phyloP scores from a whole-genome alignment of 768 basidiomycete genomes.

The Russula griseocarnosa region DNA sequence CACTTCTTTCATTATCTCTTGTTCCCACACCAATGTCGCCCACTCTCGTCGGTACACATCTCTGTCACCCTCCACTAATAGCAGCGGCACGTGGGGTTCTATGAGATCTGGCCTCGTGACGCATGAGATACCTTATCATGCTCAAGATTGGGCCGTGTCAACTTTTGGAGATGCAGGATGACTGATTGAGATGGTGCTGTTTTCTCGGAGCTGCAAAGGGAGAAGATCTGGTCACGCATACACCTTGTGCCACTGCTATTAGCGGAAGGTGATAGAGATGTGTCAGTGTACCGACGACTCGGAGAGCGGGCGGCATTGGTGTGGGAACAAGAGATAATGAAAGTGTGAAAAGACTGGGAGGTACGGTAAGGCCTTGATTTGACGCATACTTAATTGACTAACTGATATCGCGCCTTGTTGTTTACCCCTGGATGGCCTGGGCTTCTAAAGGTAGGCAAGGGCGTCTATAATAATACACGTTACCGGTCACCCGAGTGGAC shows the following conservation, averaged over 20 bases:
- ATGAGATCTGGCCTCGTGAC: constrained; percentile 61
- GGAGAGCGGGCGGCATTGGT: constrained; percentile 70
- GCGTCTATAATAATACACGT: constrained; percentile 76
- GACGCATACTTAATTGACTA: constrained; percentile 30
- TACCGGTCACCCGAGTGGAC: constrained; percentile 58
- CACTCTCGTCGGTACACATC: constrained; percentile 79
- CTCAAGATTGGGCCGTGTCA: constrained; percentile 21
- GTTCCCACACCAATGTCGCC: constrained; percentile 74
- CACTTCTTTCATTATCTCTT: constrained; percentile 92
- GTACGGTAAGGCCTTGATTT: constrained; percentile 46
- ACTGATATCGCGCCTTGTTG: constrained; percentile 28
- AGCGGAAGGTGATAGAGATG: constrained; percentile 92
- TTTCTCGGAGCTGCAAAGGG: constrained; percentile 82
- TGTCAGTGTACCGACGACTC: constrained; percentile 75
- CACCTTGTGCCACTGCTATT: constrained; percentile 88
- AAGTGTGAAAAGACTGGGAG: constrained; percentile 89
- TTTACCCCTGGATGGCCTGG: constrained; percentile 27
- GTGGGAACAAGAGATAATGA: constrained; percentile 90
- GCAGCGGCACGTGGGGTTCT: constrained; percentile 68
- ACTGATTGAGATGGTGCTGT: constrained; percentile 19
- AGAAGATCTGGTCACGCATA: constrained; percentile 94
- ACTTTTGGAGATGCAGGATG: constrained; percentile 17
- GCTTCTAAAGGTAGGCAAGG: constrained; percentile 71
- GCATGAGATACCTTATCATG: constrained; percentile 43
- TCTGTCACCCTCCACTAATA: constrained; percentile 92